Conservation (phyloP, 1,139 yeast genomes). For the Komagataea norvegica region DNA sequence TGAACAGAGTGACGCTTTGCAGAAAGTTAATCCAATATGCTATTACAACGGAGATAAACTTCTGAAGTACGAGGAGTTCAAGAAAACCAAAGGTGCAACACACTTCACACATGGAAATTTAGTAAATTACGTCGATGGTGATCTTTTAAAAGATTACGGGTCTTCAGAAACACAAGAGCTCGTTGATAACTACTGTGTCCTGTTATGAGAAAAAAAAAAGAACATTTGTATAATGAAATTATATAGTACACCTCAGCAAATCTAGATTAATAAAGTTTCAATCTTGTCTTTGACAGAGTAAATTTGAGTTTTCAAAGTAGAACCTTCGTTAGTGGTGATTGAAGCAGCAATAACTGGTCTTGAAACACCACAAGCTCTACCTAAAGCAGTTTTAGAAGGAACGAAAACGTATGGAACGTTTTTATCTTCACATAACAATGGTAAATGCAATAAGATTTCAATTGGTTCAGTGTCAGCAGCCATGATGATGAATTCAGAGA, state of each 20-base stretch:
- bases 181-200: conserved; percentile 8
- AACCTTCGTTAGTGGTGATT: conserved; percentile 97
- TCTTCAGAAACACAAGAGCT: conserved; percentile 6
- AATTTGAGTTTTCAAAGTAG: conserved; percentile 95
- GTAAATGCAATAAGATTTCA: conserved; percentile 96
- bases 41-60: background rate
- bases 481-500: conserved; percentile 98
- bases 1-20: background rate
- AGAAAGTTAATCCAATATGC: conserved; percentile 1
- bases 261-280: conserved; percentile 89
- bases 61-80: background rate
- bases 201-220: conserved; percentile 8
- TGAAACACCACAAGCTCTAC: conserved; percentile 99
- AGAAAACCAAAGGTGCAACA: conserved; percentile 3
- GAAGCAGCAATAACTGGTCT: conserved; percentile 99
- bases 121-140: conserved; percentile 18
- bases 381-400: conserved; percentile 97
- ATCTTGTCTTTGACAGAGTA: conserved; percentile 98
- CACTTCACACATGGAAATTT: conserved; percentile 2
- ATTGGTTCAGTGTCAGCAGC: conserved; percentile 99
- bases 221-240: conserved; percentile 1
- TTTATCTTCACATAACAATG: conserved; percentile 97
- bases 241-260: conserved; percentile 12
- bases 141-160: conserved; percentile 13
- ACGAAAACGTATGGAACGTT: conserved; percentile 98